phyloP scores from a whole-genome alignment of 257 asterid genomes.

The Solanum microdontum region DNA sequence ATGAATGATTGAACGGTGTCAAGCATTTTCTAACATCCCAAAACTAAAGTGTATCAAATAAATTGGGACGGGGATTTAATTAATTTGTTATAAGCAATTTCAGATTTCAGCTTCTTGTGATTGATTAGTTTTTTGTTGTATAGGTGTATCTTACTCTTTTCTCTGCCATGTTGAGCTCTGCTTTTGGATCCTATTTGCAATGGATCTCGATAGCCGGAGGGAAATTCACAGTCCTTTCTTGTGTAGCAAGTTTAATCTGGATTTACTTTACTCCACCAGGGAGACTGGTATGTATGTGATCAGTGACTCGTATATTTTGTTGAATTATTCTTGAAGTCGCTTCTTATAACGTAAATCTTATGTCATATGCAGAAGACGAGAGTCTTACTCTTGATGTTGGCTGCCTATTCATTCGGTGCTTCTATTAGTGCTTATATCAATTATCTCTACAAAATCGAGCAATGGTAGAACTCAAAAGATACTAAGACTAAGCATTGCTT shows the following conservation, averaged over 20 bases:
- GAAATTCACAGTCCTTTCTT: neutral
- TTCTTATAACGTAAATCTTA: neutral
- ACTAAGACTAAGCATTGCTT: neutral
- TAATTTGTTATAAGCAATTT: too few species aligned
- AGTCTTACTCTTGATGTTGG: neutral
- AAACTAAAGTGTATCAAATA: too few species aligned
- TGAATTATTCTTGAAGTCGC: neutral
- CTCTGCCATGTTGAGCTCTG: neutral
- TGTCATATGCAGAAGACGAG: neutral
- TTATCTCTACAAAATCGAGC: neutral
- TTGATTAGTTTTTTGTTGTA: neutral
- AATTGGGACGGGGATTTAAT: too few species aligned
- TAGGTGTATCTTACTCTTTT: neutral
- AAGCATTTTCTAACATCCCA: neutral
- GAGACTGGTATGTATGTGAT: neutral
- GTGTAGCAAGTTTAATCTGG: neutral
- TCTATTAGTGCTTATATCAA: neutral
- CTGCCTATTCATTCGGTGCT: neutral
- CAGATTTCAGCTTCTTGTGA: neutral
- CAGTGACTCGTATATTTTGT: neutral
- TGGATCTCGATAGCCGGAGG: neutral
- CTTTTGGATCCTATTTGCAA: neutral
- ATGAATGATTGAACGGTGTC: neutral
- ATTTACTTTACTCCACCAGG: neutral
- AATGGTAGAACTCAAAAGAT: neutral